Conservation (phyloP, 768 basidiomycete genomes). For the Austroboletus eburneus region DNA sequence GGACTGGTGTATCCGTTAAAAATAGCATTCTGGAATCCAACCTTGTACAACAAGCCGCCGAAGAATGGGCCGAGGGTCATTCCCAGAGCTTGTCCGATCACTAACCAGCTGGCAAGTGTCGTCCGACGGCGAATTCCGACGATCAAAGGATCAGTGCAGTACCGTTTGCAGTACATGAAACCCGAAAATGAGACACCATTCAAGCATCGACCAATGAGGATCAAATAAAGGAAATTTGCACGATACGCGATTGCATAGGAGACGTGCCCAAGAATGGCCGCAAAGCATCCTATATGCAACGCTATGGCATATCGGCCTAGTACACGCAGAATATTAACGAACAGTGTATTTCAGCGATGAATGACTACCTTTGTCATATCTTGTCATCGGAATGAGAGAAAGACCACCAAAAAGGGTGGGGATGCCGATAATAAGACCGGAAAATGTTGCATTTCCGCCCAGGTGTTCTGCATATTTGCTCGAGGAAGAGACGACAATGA, state of each 20-base stretch:
- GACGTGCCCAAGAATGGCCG: conserved; percentile 52
- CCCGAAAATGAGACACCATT: conserved; percentile 56
- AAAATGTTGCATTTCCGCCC: conserved; percentile 67
- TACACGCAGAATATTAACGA: not conserved
- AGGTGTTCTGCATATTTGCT: conserved; percentile 58
- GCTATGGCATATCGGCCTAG: conserved; percentile 53
- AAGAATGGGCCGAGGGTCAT: conserved; percentile 62
- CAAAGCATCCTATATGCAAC: conserved; percentile 49
- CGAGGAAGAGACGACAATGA: conserved; percentile 65
- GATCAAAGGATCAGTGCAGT: conserved; percentile 63
- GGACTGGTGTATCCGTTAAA: conserved; percentile 71
- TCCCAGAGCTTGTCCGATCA: conserved; percentile 58
- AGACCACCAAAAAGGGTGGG: conserved; percentile 61
- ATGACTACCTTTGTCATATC: conserved; percentile 48
- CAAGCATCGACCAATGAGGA: conserved; percentile 67
- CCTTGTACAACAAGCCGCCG: conserved; percentile 54
- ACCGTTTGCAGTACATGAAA: conserved; percentile 67
- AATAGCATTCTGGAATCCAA: conserved; percentile 50
- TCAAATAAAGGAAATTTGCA: conserved; percentile 59
- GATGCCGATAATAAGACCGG: conserved; percentile 63
- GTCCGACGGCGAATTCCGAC: conserved; percentile 62
- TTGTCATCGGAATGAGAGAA: conserved; percentile 51
- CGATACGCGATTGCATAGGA: conserved; percentile 60
- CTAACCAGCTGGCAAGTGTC: conserved; percentile 57
- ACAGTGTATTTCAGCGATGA: not conserved